Conservation (phyloP, 345 rosid species). For the Geranium brycei region DNA sequence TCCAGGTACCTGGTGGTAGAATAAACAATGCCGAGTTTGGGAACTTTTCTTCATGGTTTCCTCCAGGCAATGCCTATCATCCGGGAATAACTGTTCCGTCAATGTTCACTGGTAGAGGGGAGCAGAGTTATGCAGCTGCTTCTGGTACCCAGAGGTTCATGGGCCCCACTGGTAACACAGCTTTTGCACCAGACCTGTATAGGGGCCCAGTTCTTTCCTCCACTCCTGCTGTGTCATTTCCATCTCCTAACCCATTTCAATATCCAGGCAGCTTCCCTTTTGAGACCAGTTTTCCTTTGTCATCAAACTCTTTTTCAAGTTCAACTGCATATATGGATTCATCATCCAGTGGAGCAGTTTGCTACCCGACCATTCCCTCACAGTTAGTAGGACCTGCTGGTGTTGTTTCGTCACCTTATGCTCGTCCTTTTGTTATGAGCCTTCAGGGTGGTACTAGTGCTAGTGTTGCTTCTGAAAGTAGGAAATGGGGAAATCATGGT, state of each 20-base stretch:
- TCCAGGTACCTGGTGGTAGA: slow-evolving; percentile 32
- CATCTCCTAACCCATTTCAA: slow-evolving; percentile 36
- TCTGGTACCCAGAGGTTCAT: slow-evolving; percentile 43
- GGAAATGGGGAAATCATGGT: slow-evolving; percentile 54
- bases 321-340: slow-evolving; percentile 54
- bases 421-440: slow-evolving; percentile 40
- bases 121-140: slow-evolving; percentile 37
- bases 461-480: slow-evolving; percentile 19
- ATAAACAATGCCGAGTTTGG: slow-evolving; percentile 33
- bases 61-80: slow-evolving; percentile 25
- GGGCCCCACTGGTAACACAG: slow-evolving; percentile 30
- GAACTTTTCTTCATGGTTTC: slow-evolving; percentile 53
- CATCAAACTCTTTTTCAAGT: slow-evolving; percentile 45
- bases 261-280: slow-evolving; percentile 48
- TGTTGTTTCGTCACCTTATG: slow-evolving; percentile 36
- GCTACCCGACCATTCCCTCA: slow-evolving; percentile 45
- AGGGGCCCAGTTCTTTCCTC: slow-evolving; percentile 52
- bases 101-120: slow-evolving; percentile 42
- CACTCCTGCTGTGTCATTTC: slow-evolving; percentile 44
- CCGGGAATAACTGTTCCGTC: slow-evolving; percentile 40
- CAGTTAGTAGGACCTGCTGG: slow-evolving; percentile 44
- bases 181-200: slow-evolving; percentile 40
- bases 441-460: slow-evolving; percentile 35
- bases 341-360: slow-evolving; percentile 35
- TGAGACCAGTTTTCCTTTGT: slow-evolving; percentile 41